Percentiles rank a stretch among this genome's conserved stretches.
Evolutionary conservation across 2,329 filamentous ascomycete genomes (phyloP).

Genomic region (Myriosclerotinia duriaeana): DNA sequence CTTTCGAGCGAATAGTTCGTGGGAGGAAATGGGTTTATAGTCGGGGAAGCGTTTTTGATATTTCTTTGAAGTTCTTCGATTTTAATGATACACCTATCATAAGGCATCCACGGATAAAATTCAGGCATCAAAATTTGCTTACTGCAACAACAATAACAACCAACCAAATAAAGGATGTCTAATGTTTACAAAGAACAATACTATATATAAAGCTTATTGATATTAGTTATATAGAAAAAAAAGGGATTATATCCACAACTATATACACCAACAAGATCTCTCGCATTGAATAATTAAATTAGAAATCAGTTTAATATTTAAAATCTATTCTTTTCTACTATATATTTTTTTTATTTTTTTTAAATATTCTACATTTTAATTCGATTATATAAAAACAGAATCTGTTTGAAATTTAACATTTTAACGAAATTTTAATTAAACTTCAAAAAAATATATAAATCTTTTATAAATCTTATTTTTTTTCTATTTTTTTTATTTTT

Average conservation of each 20-base stretch:
- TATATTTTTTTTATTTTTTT: no score
- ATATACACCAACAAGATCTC: no score
- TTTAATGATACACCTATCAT: background rate
- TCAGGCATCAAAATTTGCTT: background rate
- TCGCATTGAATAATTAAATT: no score
- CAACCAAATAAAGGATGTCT: background rate
- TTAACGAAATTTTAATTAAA: no score
- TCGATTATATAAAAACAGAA: no score
- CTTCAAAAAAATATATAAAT: no score
- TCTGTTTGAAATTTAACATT: no score
- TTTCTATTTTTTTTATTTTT: no score
- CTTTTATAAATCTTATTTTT: no score
- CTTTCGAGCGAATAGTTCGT: conserved; percentile 13
- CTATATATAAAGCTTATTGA: background rate
- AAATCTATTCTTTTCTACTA: no score
- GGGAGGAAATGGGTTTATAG: background rate
- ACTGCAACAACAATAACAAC: background rate
- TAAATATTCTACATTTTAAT: no score
- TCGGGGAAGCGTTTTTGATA: conserved; percentile 5
- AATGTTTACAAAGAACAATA: background rate
- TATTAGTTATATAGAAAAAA: background rate
- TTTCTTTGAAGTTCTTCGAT: conserved; percentile 9
- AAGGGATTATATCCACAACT: background rate
- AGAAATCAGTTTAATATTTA: no score
- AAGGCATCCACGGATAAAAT: background rate